Evolutionary conservation across 306 rosid genomes (phyloP), one percentile per base, ranked within the genome.

Genomic region (Cucurbita moschata): DNA sequence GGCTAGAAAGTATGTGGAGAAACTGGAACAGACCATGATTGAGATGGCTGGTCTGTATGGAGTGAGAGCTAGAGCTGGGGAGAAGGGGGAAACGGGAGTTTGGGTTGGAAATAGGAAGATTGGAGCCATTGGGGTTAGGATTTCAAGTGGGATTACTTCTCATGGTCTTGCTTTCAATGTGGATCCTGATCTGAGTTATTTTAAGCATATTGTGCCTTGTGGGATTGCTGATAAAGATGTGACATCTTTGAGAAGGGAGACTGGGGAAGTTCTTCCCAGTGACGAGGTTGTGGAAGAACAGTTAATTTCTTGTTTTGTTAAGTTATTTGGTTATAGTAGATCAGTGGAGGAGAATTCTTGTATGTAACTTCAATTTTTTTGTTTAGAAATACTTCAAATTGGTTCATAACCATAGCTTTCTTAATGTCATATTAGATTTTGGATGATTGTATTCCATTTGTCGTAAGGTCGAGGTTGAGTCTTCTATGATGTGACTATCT

Each of bases 161-260:
- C 94, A 90, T 81, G 98, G 98, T 44, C 54, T 90, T 84, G 97
- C 98, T 44, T 90, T 90, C 75, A 94, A 90, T 80, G 87, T 94
- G 47, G 92, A 91, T 84, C 95, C 92, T 73, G 89, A 94, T 86
- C 76, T 94, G 80, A 82, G 72, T 71, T 91, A 86, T 79, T 91
- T 89, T 79, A 80, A 78, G 82, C 90, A 89, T 75, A 91, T 94
- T 71, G 91, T 91, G 72, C 99, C 99, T 46, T 94, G 99, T 76
- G 97, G 97, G 67, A 86, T 91, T 54, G 67, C 85, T 3, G 76
- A 89, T 86, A 89, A 91, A 86, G 92, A 84, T 63, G 89, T 94
- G 51, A 94, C 96, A 10, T 89, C 97, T 79, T 82, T 91, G 87
- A 82, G 83, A 79, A 89, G 77, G 82, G 99, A 91, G 84, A 82